A percentile compares a stretch with the other conserved stretches of the same genome.
Conservation (phyloP, 139 green algal species). For the Zygnema cylindricum region DNA sequence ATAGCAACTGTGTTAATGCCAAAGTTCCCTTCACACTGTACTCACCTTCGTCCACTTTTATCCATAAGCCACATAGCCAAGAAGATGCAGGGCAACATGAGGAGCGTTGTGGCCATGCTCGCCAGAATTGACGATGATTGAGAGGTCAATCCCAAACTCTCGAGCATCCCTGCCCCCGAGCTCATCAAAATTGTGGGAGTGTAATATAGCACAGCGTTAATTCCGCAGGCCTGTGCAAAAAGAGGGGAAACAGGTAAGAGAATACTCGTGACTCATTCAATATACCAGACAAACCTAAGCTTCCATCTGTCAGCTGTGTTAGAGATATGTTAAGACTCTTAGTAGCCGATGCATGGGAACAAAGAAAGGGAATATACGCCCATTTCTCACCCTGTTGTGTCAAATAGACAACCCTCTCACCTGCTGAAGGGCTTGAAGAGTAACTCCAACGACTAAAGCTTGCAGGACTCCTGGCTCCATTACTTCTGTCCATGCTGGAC, state of each 20-base stretch:
- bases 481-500: not conserved
- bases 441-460: conserved; percentile 39
- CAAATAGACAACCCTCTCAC: too few species aligned
- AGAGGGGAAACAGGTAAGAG: not conserved
- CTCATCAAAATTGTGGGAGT: conserved; percentile 49
- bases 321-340: too few species aligned
- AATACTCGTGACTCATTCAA: too few species aligned
- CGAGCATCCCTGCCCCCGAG: conserved; percentile 28
- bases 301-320: too few species aligned
- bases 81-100: conserved; percentile 50
- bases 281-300: too few species aligned
- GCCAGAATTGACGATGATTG: conserved; percentile 52
- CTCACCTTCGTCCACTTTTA: conserved; percentile 38
- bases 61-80: conserved; percentile 56
- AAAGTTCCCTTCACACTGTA: too few species aligned
- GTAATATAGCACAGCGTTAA: conserved; percentile 60
- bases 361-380: too few species aligned
- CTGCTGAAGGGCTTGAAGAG: conserved; percentile 49
- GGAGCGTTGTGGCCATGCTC: not conserved
- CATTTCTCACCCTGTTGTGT: too few species aligned
- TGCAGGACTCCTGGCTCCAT: conserved; percentile 44
- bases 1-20: too few species aligned
- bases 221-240: conserved; percentile 45
- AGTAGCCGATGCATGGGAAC: too few species aligned
- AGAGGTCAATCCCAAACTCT: conserved; percentile 10